phyloP scores from a whole-genome alignment of 2,329 filamentous ascomycete species.

The Ploettnerulaceae sp. region DNA sequence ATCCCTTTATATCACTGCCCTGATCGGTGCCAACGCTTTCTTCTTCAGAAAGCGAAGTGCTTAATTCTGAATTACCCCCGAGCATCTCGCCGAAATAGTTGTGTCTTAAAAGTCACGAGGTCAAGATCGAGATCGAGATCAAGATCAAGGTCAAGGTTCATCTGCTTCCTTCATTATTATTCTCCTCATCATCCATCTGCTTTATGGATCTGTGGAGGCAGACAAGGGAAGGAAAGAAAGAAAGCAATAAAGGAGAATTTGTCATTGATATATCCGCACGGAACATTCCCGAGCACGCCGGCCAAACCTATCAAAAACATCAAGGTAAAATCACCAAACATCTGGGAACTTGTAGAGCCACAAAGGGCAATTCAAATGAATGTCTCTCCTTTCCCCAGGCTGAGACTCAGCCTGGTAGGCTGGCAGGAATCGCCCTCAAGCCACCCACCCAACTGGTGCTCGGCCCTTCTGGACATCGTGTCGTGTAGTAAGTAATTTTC shows the following conservation, averaged over 20 bases:
- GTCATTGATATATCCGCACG: neutral
- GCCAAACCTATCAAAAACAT: neutral
- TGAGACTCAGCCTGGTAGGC: neutral
- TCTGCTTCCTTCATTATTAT: no score
- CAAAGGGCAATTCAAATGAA: neutral
- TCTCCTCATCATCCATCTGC: no score
- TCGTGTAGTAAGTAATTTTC: neutral
- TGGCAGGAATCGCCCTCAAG: neutral
- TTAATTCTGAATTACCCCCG: conserved; percentile 3
- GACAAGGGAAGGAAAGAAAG: neutral
- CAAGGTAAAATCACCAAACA: neutral
- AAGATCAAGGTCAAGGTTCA: no score
- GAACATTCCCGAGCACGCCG: neutral
- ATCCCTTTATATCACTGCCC: no score
- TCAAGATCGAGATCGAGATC: no score
- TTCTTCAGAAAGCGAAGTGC: conserved; percentile 2
- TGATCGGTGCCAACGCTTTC: no score
- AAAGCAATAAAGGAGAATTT: neutral
- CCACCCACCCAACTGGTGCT: no score
- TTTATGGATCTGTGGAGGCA: conserved; percentile 1
- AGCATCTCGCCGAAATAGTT: conserved; percentile 7
- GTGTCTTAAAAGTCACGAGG: conserved; percentile 13
- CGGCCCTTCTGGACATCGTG: neutral
- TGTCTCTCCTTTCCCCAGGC: no score
- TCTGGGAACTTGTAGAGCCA: neutral